Evolutionary conservation across 1,139 yeast genomes (phyloP), one percentile per base, ranked within the genome.

Genomic region (Lodderomyces oxycetoniae): DNA sequence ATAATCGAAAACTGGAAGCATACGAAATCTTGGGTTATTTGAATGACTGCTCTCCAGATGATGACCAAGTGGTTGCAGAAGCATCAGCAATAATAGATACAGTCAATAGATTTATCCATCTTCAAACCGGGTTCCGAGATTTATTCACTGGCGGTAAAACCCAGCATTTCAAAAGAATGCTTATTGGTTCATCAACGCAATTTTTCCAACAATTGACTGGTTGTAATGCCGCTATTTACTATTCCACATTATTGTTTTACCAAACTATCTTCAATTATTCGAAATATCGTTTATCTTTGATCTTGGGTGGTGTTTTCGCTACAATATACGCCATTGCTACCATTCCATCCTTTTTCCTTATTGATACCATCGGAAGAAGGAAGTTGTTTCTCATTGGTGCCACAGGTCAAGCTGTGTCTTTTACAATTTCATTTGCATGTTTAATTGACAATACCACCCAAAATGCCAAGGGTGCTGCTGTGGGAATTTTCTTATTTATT

Each of bases 281-380:
- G 47, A 65, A 60, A 31, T 68, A 74, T 55, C 65, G 75, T 50
- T 56, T 76, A 46, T 61, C 79, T 7, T 64, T 76, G 53, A 63
- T 77, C 43, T 59, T 78, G 50, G 83, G 82, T 47, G 84, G 84
- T 61, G 78, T 77, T 26, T 74, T 75, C 46, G 66, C 81, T 12
- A 75, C 80, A 32, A 63, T 77, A 35, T 82, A 81, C 46, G 75
- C 82, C 11, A 44, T 79, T 16, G 67, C 76, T 35, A 76, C 87
- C 25, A 64, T 77, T 45, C 81, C 83, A 31, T 74, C 85, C 3
- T 75, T 75, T 56, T 77, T 75, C 58, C 53, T 76, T 46, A 67
- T 80, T 50, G 91, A 84, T 49, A 66, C 70, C 33, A 56, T 81
- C 27, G 80, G 80, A 49, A 81, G 87, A 54, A 77, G 94, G 68